These are phyloP conservation scores for Leccinellum rugosiceps DNA, from an alignment of 768 basidiomycete species.

Conservation along the genomic window DNA sequence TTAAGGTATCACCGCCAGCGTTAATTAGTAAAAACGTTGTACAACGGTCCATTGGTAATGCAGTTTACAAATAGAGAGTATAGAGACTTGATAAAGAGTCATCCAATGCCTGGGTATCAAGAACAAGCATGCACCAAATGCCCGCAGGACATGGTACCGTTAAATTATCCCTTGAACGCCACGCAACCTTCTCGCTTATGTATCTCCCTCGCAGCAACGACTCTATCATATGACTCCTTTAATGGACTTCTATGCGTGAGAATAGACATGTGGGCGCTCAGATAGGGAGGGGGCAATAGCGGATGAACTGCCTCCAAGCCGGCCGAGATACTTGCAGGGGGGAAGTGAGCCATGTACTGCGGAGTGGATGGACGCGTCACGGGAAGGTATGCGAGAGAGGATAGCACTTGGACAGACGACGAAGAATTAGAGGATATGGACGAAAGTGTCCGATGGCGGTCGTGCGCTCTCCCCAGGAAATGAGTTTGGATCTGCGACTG, in stretches of 20 bases:
- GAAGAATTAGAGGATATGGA: conserved; percentile 51
- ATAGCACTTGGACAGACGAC: conserved; percentile 49
- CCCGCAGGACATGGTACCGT: background rate
- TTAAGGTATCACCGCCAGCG: conserved; percentile 6
- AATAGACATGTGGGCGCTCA: conserved; percentile 68
- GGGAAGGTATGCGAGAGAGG: conserved; percentile 55
- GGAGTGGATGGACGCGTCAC: conserved; percentile 34
- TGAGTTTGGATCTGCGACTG: conserved; percentile 33
- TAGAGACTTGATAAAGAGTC: conserved; percentile 13
- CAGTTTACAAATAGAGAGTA: conserved; percentile 26
- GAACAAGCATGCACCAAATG: conserved; percentile 5
- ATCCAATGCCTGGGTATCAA: conserved; percentile 23
- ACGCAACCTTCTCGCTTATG: conserved; percentile 20
- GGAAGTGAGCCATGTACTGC: conserved; percentile 60
- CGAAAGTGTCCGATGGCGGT: conserved; percentile 55
- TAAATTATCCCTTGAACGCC: background rate
- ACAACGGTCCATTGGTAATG: conserved; percentile 16
- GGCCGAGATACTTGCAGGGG: conserved; percentile 51
- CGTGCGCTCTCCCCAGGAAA: conserved; percentile 33
- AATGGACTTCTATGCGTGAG: conserved; percentile 63
- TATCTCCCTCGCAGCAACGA: conserved; percentile 52
- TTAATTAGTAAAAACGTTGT: conserved; percentile 6
- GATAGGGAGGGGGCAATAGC: conserved; percentile 68
- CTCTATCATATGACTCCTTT: conserved; percentile 67
- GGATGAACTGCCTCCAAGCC: conserved; percentile 64